phyloP scores from a whole-genome alignment of 1,284 basidiomycete species.

The Dichomitus squalens region DNA sequence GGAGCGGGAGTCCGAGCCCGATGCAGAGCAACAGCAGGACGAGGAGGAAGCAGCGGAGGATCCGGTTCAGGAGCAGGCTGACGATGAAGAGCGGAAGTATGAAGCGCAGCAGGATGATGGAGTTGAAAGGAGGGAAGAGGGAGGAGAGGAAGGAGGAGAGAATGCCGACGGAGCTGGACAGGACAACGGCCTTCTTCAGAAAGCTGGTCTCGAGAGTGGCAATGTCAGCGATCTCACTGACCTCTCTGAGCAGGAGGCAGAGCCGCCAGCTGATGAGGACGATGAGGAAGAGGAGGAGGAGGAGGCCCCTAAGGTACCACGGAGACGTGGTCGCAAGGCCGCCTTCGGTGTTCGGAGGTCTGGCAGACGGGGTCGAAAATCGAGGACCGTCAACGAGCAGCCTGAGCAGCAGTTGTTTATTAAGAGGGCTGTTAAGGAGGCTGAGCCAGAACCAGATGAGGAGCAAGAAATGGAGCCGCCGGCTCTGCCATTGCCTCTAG shows the following conservation, averaged over 20 bases:
- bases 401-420: not conserved
- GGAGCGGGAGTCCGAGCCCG: not conserved
- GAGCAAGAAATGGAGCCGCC: conserved; percentile 20
- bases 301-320: conserved; percentile 2
- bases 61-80: conserved; percentile 1
- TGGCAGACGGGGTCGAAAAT: not conserved
- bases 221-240: conserved; percentile 73
- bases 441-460: conserved; percentile 6
- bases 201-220: conserved; percentile 60
- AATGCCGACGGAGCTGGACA: conserved; percentile 11
- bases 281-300: conserved; percentile 5
- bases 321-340: not conserved
- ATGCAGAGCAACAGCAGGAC: conserved; percentile 4
- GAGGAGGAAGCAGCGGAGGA: conserved; percentile 21
- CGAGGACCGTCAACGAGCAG: not conserved
- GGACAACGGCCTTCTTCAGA: conserved; percentile 27
- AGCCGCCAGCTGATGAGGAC: conserved; percentile 19
- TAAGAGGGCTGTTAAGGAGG: not conserved
- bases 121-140: conserved; percentile 5
- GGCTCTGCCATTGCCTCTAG: conserved; percentile 38
- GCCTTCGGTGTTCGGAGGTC: conserved; percentile 1
- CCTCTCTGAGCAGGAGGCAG: conserved; percentile 43
- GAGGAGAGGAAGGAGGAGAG: conserved; percentile 21
- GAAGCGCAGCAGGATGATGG: not conserved
- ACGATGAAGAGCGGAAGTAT: conserved; percentile 1